Evolutionary conservation across 352 stramenopile species (phyloP), one percentile per base, ranked within the genome.

Genomic region (Hyaloperonospora arabidopsidis): DNA sequence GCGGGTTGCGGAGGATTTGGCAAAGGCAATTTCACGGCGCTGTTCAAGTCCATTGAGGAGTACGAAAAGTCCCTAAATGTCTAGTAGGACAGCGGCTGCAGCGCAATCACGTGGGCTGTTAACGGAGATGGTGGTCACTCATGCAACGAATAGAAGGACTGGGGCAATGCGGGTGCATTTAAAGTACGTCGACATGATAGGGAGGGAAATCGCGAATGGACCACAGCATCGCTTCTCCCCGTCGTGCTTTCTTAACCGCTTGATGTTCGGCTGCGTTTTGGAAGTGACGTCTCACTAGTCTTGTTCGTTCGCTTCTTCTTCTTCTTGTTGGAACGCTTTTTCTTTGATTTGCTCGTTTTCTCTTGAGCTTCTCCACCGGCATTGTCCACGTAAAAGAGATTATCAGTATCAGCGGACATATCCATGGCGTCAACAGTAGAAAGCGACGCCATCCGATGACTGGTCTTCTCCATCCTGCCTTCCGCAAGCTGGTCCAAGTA

Each of bases 11-110:
- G 89, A 46, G 89, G 87, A 11, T 96, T 97, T 57, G 89, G 87
- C 54, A 96, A 96, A 68, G 89, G 89, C 45, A 97, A 97, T 71
- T 97, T 97, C 65, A 78, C 77, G 10, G 88, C 84, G 57, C 78
- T 97, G 15, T 97, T 97, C 70, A 93, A 96, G 75, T 95, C 84
- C 25, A 95, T 97, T 59, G 88, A 97, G 59, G 79, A 93, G 52
- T 93, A 93, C 66, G 79, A 93, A 65, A 85, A 85, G 64, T 88
- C 76, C 10, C 61, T 93, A 22, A 87, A 89, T 59, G 75, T 90
- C 2, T 90, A 84, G 72, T 23, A 14, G 22, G 17, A 6, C 17
- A 28, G 41, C 10, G 11, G 43, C 14, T 28, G 29, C 18, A 39
- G 25, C n/a, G 3, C 5, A 29, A 29, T 3, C 3, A 29, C 25